Base-by-base conservation (phyloP, 2,329 filamentous ascomycete species). In the Colletotrichum acutatum region DNA sequence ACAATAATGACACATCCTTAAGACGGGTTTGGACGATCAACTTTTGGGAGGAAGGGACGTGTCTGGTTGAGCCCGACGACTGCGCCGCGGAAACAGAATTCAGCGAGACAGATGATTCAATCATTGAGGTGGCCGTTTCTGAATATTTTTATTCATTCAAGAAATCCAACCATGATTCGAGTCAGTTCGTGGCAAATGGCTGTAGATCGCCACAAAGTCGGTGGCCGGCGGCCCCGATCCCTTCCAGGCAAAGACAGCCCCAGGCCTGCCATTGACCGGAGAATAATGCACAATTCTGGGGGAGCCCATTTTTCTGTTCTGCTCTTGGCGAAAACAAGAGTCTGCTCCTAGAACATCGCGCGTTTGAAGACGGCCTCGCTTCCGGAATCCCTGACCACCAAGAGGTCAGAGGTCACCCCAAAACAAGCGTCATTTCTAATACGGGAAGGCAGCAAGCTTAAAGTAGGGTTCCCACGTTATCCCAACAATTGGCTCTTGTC, bases 121-220 rank as follows among this genome's bases (percentile, higher is more conserved):
- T 64, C 53, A 19, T 56, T 42, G 24, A 59, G 58, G 22, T 28
- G n/a, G 5, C n/a, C 32, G 59, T 64, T 69, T 59, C 7, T 34
- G 34, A 65, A n/a, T 58, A 49, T 52, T 53, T 56, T 56, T 58
- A 28, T 30, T 6, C 5, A 5, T n/a, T 26, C 19, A 30, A 37
- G 30, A 66, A 66, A 60, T 52, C 32, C 46, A 16, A 54, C 14
- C 52, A 22, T 46, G 52, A 34, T 52, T 24, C 66, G 53, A 72
- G 65, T 68, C 64, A 68, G 52, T 68, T 30, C 30, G 26, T 72
- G 53, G 65, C 67, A 58, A 69, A 69, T 69, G 54, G 53, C 24
- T 34, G 22, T 52, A 30, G 67, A 58, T 37, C 37, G 37, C 42
- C 56, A 24, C 52, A n/a, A 37, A 5, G 14, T 22, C 58, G 66